Base-by-base conservation (phyloP, 108 stramenopile species). In the Pelagomonas calceolata region DNA sequence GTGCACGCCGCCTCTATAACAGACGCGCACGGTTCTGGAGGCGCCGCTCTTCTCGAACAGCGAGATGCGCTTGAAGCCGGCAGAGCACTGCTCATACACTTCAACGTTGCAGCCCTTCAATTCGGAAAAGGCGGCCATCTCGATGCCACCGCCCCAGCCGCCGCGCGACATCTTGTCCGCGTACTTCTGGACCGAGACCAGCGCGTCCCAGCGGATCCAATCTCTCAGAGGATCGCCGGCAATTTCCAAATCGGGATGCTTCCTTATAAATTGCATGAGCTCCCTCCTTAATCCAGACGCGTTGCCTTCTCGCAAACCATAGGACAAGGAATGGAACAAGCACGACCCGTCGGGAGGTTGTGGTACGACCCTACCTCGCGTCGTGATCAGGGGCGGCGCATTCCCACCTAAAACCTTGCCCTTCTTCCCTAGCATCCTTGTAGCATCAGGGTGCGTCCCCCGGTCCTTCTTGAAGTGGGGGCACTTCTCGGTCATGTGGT, bases 141-240 rank as follows among this genome's bases (percentile, higher is more conserved):
- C 78, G 68, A 79, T 79, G 32, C 78, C 78, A 12, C 78, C 78
- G 32, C 78, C 78, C 78, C 78, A 79, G 4, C 78, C 74, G 29
- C 36, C 15, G 21, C 34, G 26, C 15, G 71, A 36, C 72, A 79
- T 79, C 3, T 36, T 18, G 9, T 36, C 44, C 30, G 66, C 32
- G 66, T 79, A 79, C 29, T 31, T 36, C 21, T 9, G 17, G n/a
- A 74, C 73, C 32, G 21, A 34, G 0, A 5, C 15, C 31, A n/a
- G 21, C 31, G 73, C 69, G 36, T 79, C 78, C 78, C 78, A 79
- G 30, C 32, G 33, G 44, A 79, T 63, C 78, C 78, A 79, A 30
- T 79, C 78, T n/a, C 63, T 14, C n/a, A 79, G 63, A 1, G 78
- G 73, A 12, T 70, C 71, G 21, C 75, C 78, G 34, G 74, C 21